Evolutionary conservation across 306 rosid genomes (phyloP), one percentile per base, ranked within the genome.

Genomic region (Castanea sativa): DNA sequence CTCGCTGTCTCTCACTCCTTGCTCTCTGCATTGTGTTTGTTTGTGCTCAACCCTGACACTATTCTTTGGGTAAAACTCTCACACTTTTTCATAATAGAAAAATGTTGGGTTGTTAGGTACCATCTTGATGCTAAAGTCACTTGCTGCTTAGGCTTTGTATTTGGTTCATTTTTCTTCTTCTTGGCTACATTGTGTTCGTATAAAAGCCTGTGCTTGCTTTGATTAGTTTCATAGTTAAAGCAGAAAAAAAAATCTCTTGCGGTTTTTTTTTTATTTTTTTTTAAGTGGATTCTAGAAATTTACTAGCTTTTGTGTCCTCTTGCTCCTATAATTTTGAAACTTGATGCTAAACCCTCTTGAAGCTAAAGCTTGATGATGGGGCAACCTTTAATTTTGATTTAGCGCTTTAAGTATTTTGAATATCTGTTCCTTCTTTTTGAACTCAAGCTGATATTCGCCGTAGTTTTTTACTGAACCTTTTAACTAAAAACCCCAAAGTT

Each of bases 311-410:
- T 11, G 14, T 53, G 41, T 55, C 43, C 38, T 14, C 33, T 8
- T 25, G 21, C 65, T 57, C 43, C 59, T 25, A n/a, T 13, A 11
- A 49, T 71, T 64, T 33, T 8, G 52, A 68, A 68, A 21, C 70
- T 63, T 63, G 70, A 63, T 30, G 70, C 43, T 63, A 63, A 63
- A 63, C 11, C 70, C 52, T 35, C 72, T 35, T 68, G 72, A 68
- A 68, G 27, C 72, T 33, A 8, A 19, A 68, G 72, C 35, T 19
- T 19, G 21, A 35, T 18, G 15, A 35, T 4, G 52, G 52, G 2
- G 7, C 13, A 38, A 13, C 72, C 52, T 67, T 3, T 68, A 23
- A 68, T 68, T 35, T 35, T 20, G 9, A 19, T 7, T 68, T 68
- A 68, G 52, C 27, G 27, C 52, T 68, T 68, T 68, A 35, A 35